Evolutionary conservation across 768 basidiomycete genomes (phyloP).

Genomic region (Harrya chromipes): DNA sequence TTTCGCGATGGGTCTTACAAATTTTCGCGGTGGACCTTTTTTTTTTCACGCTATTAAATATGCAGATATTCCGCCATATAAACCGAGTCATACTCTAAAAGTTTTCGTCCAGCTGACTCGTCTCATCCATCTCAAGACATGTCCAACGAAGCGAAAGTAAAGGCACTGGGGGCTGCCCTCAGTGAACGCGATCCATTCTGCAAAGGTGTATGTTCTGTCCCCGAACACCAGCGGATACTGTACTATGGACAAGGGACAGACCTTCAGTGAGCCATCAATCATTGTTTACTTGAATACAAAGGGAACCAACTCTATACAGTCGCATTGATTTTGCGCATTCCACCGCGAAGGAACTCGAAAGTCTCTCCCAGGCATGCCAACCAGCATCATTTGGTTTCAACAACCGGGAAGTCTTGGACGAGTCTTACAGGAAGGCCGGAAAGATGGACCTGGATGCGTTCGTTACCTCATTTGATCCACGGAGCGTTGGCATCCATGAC

Average conservation of each 20-base stretch:
- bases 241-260: not conserved
- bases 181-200: not conserved
- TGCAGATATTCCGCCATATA: no score
- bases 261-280: not conserved
- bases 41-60: no score
- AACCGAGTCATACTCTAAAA: no score
- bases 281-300: not conserved
- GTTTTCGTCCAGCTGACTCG: no score
- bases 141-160: not conserved
- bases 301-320: not conserved
- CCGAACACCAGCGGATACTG: not conserved
- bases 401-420: slow-evolving; percentile 40
- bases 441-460: slow-evolving; percentile 42
- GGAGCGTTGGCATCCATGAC: slow-evolving; percentile 26
- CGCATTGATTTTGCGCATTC: not conserved
- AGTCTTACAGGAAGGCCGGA: slow-evolving; percentile 44
- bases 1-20: no score
- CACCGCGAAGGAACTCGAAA: slow-evolving; percentile 1
- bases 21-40: no score
- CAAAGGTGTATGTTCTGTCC: not conserved
- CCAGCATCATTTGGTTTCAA: slow-evolving; percentile 40
- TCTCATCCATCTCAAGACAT: no score
- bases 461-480: slow-evolving; percentile 30
- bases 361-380: slow-evolving; percentile 35
- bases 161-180: not conserved